These are phyloP conservation scores for Quercus ilex DNA, from an alignment of 306 rosid genomes.

Conservation along the genomic window DNA sequence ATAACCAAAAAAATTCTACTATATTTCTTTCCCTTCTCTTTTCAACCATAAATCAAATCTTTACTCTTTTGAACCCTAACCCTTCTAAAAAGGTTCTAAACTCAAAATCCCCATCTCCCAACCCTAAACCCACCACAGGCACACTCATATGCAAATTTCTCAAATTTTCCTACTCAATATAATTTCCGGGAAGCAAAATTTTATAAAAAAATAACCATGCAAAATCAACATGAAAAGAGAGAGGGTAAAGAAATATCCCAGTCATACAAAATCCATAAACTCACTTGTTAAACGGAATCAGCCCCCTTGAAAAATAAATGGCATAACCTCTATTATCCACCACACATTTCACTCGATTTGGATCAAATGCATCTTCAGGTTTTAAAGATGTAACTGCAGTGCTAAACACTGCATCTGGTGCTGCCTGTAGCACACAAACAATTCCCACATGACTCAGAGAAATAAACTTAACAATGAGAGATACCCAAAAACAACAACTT, in stretches of 20 bases:
- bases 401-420: conserved; percentile 99
- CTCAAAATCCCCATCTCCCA: too few relatives aligned
- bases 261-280: conserved; percentile 12
- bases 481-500: neutral
- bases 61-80: too few relatives aligned
- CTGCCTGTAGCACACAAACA: conserved; percentile 47
- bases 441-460: conserved; percentile 16
- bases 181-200: neutral
- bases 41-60: too few relatives aligned
- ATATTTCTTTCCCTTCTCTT: too few relatives aligned
- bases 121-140: too few relatives aligned
- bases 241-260: neutral
- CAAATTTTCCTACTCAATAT: neutral
- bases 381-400: conserved; percentile 90
- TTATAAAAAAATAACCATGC: neutral
- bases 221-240: neutral
- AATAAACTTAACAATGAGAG: neutral
- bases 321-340: conserved; percentile 77
- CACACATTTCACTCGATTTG: conserved; percentile 92
- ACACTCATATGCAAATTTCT: too few relatives aligned
- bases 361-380: conserved; percentile 81
- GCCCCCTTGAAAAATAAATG: conserved; percentile 89
- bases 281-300: conserved; percentile 93
- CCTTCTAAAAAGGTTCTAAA: too few relatives aligned
- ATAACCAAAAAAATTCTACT: too few relatives aligned